Percentiles rank a stretch among this genome's conserved stretches.
Evolutionary conservation across 2,329 filamentous ascomycete species (phyloP).

Genomic region (Alternaria consortialis): DNA sequence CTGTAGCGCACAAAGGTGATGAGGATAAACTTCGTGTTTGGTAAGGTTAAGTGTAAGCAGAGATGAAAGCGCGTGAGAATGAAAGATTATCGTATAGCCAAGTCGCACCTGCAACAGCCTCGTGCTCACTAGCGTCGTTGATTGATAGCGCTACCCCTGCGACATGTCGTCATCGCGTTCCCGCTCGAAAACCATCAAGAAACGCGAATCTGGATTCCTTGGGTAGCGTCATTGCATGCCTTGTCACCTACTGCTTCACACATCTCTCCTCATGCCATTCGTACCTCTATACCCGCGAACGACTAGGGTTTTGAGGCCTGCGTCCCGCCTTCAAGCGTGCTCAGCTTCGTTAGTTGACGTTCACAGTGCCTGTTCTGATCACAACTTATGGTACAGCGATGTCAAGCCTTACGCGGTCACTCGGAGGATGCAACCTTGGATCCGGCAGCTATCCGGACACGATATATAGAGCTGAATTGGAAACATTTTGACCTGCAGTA

Average conservation of each 20-base stretch:
- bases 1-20: no score
- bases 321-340: neutral
- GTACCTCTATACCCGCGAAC: neutral
- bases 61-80: neutral
- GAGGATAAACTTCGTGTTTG: no score
- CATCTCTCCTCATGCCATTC: no score
- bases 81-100: neutral
- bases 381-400: neutral
- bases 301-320: neutral
- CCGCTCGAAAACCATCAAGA: neutral
- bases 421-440: neutral
- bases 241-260: neutral
- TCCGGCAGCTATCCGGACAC: neutral
- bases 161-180: neutral
- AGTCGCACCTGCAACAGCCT: neutral
- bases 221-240: neutral
- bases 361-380: neutral
- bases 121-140: neutral
- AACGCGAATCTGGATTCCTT: neutral
- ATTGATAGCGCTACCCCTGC: neutral
- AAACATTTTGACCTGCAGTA: neutral
- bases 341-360: neutral
- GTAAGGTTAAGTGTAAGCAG: no score
- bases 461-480: neutral
- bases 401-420: neutral